Base-by-base conservation (phyloP, 495 filamentous ascomycete species). In the Geopyxis carbonaria region DNA sequence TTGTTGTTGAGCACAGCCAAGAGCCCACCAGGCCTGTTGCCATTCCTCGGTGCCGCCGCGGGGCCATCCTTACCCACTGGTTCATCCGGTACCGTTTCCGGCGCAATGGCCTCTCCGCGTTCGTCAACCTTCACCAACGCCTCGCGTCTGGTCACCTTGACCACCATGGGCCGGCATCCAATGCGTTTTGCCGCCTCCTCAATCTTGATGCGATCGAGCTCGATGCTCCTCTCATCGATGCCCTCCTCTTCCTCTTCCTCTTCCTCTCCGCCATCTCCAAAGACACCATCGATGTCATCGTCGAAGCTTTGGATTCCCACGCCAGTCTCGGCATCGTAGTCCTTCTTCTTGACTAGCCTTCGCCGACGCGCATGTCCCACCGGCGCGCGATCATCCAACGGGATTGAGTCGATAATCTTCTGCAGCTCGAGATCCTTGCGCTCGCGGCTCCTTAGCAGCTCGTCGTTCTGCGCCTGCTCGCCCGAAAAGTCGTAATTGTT, bases 401-500 rank as follows among this genome's bases (percentile, higher is more conserved):
- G 45, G 24, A 48, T 46, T 5, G 19, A 29, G 10, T 48, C 43
- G 15, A 48, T 46, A 5, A 48, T n/a, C 2, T 18, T 20, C 34
- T 33, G n/a, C n/a, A n/a, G n/a, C n/a, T n/a, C n/a, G n/a, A n/a
- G n/a, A n/a, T n/a, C n/a, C n/a, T n/a, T n/a, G n/a, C n/a, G n/a
- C n/a, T n/a, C n/a, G n/a, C n/a, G n/a, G n/a, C n/a, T n/a, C n/a
- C n/a, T n/a, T n/a, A n/a, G n/a, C n/a, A n/a, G n/a, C n/a, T n/a
- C n/a, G 31, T 15, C 2, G 13, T 19, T 8, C 14, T 8, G 22
- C 18, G 13, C 2, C 14, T 15, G 9, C 31, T 34, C 22, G 13
- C 10, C 31, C 31, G 22, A 34, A 15, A 4, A n/a, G n/a, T n/a
- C n/a, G n/a, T n/a, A n/a, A n/a, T n/a, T n/a, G n/a, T n/a, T n/a